Conservation (phyloP, 192 early-diverging fungal genomes). For the Coemansia sp. region DNA sequence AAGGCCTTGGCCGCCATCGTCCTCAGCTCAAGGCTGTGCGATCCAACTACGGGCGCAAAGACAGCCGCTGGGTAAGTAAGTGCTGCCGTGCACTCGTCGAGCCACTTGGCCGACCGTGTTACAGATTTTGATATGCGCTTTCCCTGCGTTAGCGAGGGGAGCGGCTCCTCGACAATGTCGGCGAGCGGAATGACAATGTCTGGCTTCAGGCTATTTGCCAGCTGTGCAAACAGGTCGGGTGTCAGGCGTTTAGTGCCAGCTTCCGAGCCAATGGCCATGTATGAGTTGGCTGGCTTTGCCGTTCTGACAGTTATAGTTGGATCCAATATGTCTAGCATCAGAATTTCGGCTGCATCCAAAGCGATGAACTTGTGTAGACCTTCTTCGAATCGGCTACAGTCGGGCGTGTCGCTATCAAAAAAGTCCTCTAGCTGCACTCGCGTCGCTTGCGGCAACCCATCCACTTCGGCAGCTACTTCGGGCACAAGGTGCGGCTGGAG, state of each 20-base stretch:
- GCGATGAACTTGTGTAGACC: slow-evolving; percentile 32
- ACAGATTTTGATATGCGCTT: slow-evolving; percentile 53
- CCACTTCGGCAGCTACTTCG: slow-evolving; percentile 41
- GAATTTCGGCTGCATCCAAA: slow-evolving; percentile 17
- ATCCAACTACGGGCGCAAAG: slow-evolving; percentile 49
- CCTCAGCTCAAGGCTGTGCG: slow-evolving; percentile 39
- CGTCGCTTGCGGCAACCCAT: slow-evolving; percentile 25
- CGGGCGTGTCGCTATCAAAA: slow-evolving; percentile 20
- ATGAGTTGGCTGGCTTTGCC: slow-evolving; percentile 31
- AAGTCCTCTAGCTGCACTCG: slow-evolving; percentile 53
- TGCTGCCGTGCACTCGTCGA: slow-evolving; percentile 35
- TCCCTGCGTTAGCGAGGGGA: slow-evolving; percentile 36
- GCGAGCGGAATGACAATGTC: slow-evolving; percentile 45
- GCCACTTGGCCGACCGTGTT: slow-evolving; percentile 38
- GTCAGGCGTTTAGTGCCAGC: slow-evolving; percentile 37
- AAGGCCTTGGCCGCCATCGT: slow-evolving; percentile 25
- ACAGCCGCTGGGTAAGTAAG: slow-evolving; percentile 21
- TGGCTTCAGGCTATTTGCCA: slow-evolving; percentile 26
- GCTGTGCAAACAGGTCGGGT: slow-evolving; percentile 27
- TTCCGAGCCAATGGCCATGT: slow-evolving; percentile 42
- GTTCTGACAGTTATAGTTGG: slow-evolving; percentile 22
- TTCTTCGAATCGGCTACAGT: slow-evolving; percentile 4
- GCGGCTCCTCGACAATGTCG: slow-evolving; percentile 42
- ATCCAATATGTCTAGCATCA: slow-evolving; percentile 43
- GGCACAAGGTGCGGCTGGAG: slow-evolving; percentile 52